These are phyloP conservation scores for Pterula multifida DNA, from an alignment of 1,284 basidiomycete species.

Conservation along the genomic window DNA sequence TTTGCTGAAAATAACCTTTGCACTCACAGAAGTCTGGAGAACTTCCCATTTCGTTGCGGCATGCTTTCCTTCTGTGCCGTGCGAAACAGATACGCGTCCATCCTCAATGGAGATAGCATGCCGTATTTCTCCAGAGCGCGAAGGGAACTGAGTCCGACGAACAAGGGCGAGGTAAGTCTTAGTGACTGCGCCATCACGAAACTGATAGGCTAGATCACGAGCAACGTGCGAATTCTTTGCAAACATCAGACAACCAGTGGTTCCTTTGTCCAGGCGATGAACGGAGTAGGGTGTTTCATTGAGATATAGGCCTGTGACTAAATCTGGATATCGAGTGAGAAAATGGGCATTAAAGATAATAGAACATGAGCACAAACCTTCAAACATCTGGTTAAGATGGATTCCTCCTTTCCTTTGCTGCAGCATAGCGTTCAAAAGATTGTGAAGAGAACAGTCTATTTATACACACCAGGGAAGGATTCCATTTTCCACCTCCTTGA, in stretches of 20 bases:
- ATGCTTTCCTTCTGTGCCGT: conserved; percentile 21
- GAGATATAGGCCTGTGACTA: conserved; percentile 24
- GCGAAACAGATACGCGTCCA: conserved; percentile 30
- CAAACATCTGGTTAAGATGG: too few species aligned
- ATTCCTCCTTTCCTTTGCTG: too few species aligned
- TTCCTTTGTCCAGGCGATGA: conserved; percentile 63
- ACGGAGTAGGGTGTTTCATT: conserved; percentile 31
- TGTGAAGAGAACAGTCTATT: too few species aligned
- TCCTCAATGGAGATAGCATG: conserved; percentile 28
- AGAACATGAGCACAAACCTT: not conserved
- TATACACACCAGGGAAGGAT: conserved; percentile 5
- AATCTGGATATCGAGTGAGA: conserved; percentile 19
- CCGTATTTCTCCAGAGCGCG: conserved; percentile 31
- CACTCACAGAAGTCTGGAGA: conserved; percentile 45
- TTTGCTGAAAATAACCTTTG: too few species aligned
- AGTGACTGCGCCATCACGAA: conserved; percentile 30
- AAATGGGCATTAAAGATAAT: conserved; percentile 2
- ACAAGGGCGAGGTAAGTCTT: conserved; percentile 64
- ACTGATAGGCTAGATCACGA: conserved; percentile 40
- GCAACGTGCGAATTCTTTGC: conserved; percentile 34
- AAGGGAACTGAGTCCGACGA: conserved; percentile 35
- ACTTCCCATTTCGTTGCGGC: conserved; percentile 50
- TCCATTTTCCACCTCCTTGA: conserved; percentile 24
- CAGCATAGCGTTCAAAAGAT: too few species aligned
- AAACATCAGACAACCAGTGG: conserved; percentile 51